These are phyloP conservation scores for Chlorophyllum brunneum DNA, from an alignment of 768 basidiomycete genomes.

Conservation along the genomic window DNA sequence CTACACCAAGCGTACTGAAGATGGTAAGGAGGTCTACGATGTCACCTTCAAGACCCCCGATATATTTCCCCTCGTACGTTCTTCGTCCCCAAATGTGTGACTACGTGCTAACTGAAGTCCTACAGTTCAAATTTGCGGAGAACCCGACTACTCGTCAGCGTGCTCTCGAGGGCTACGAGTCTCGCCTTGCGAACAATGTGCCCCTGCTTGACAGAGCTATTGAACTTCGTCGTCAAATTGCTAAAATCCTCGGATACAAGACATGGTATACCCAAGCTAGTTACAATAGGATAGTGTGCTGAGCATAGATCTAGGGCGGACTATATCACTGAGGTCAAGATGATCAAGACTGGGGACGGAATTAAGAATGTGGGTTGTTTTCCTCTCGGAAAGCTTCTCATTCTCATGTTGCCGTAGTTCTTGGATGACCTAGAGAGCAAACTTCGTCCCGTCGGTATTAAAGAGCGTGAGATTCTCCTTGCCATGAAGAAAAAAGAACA, in stretches of 20 bases:
- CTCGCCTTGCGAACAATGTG: conserved; percentile 63
- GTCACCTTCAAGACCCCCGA: conserved; percentile 83
- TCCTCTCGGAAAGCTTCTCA: background rate
- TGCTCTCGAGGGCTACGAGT: conserved; percentile 67
- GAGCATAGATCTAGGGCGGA: conserved; percentile 48
- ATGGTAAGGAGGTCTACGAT: conserved; percentile 56
- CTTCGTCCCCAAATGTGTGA: background rate
- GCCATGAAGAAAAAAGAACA: conserved; percentile 76
- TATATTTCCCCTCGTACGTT: conserved; percentile 68
- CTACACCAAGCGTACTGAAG: conserved; percentile 63
- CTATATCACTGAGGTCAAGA: conserved; percentile 80
- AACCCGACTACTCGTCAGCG: conserved; percentile 62
- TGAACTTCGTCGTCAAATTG: conserved; percentile 66
- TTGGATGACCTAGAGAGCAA: conserved; percentile 72
- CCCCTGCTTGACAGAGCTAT: conserved; percentile 67
- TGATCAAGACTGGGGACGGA: conserved; percentile 69
- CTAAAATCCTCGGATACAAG: conserved; percentile 63
- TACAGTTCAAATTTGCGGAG: conserved; percentile 77
- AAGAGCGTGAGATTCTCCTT: conserved; percentile 65
- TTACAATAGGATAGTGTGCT: background rate
- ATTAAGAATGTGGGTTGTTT: conserved; percentile 46
- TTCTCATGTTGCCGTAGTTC: conserved; percentile 45
- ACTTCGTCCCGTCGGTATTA: conserved; percentile 65
- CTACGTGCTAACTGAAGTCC: background rate
- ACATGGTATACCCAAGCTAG: conserved; percentile 45